Evolutionary conservation across 1,284 basidiomycete species (phyloP), one percentile per base, ranked within the genome.

Genomic region (Schizophyllum commune): DNA sequence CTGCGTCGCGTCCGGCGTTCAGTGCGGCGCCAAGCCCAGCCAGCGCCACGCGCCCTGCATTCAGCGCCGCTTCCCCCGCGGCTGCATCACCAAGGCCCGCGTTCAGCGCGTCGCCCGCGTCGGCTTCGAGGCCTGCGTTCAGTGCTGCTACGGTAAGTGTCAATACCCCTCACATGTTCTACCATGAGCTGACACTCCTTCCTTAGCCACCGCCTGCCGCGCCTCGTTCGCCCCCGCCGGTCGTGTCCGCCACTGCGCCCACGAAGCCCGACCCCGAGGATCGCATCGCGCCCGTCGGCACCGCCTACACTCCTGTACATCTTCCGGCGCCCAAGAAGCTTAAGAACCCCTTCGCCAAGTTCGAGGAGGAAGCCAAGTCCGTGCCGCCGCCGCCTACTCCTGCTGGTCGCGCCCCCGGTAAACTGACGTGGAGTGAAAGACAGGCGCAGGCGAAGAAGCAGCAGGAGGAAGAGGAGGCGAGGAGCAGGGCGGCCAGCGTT

Each of bases 361-460:
- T 82, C 57, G 80, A 85, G 62, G 76, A 80, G 54, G 77, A 84
- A 68, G 77, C 68, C 64, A 76, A 64, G 64, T 67, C 71, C 58
- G 65, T 65, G 19, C 63, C 69, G 17, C 65, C 71, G 8, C 65
- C 69, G 6, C 68, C 66, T 2, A 68, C 67, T 17, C 66, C 69
- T 65, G 66, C 72, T n/a, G 65, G 68, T 56, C 73, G 75, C 20
- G 73, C 73, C 17, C 59, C 76, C 1, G 91, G 91, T 79, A 94
- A 94, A 72, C 74, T 96, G 60, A 95, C 93, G 0, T 96, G 94
- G 94, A 89, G 84, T 63, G 91, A 96, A 72, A 80, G 94, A 51
- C 94, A 96, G 71, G 93, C 91, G 0, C 75, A 88, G 33, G 88
- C 92, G 3, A 95, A 94, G 79, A 89, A 88, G 69, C 89, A 93